Evolutionary conservation across 2,329 filamentous ascomycete species (phyloP).

Genomic region (Kalmusia sp.): DNA sequence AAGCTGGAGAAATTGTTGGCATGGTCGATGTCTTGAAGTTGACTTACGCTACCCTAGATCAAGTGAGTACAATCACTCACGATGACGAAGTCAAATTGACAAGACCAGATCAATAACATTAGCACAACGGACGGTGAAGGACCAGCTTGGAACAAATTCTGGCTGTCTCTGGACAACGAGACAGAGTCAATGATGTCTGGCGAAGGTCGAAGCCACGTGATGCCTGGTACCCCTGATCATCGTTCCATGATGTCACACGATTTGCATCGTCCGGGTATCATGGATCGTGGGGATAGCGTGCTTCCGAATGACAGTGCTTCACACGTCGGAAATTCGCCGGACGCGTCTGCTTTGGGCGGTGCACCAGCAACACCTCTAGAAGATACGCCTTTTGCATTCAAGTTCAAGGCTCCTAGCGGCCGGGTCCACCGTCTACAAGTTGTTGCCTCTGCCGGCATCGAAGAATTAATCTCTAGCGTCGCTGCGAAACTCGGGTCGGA

Average conservation of each 20-base stretch:
- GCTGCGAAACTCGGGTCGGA: conserved; percentile 85
- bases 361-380: conserved; percentile 62
- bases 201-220: conserved; percentile 75
- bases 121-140: conserved; percentile 86
- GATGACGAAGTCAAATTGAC: conserved; percentile 14
- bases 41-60: conserved; percentile 96
- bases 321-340: conserved; percentile 80
- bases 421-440: conserved; percentile 93
- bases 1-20: conserved; percentile 93
- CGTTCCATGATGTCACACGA: conserved; percentile 86
- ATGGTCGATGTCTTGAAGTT: conserved; percentile 99
- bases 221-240: conserved; percentile 68
- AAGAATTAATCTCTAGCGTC: conserved; percentile 78
- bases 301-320: conserved; percentile 94
- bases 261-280: conserved; percentile 60
- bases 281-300: conserved; percentile 81
- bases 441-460: conserved; percentile 78
- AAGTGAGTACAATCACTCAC: conserved; percentile 62
- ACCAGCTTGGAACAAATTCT: conserved; percentile 99
- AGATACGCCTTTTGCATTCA: conserved; percentile 91
- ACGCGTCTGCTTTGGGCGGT: conserved; percentile 68
- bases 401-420: conserved; percentile 97
- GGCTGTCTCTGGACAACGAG: conserved; percentile 93
- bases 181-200: conserved; percentile 97
- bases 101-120: conserved; percentile 81